Base-by-base conservation (phyloP, 2,329 filamentous ascomycete genomes). In the Cladosporium sp. region DNA sequence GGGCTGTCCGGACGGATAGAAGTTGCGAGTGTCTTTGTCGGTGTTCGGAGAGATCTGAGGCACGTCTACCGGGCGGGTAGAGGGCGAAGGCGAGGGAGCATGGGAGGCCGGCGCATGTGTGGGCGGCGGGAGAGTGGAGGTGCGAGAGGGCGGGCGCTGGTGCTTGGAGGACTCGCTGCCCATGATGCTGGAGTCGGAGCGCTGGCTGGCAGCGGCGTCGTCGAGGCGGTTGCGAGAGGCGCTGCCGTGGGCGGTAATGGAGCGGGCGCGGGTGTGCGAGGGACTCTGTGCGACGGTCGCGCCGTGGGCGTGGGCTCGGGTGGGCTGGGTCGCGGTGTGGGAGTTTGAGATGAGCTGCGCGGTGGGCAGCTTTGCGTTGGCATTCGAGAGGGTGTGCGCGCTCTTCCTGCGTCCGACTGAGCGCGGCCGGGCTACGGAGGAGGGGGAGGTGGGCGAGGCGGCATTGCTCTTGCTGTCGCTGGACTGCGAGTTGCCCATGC, bases 221-320 rank as follows among this genome's bases (percentile, higher is more conserved):
- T 65, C 57, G n/a, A 37, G 56, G 8, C 37, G 53, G 16, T 50
- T 35, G 23, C 50, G 57, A 33, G 57, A 26, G n/a, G 55, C 55
- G 65, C 60, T 26, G 67, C 35, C 26, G 56, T 53, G 40, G 60
- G 66, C 18, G 78, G 72, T 75, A 40, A 69, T 71, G 50, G 73
- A 75, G 33, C 72, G 71, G n/a, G 70, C 70, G 60, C 73, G 72
- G 29, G 72, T 68, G 66, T 73, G 71, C 26, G 67, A 67, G 49
- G 67, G 46, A 61, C 68, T 62, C 21, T 61, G 57, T 53, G 65
- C 62, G 62, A 68, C 63, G 65, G 62, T 66, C 58, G 66, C 69
- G 50, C 50, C 50, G 35, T 59, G 62, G 21, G 72, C 70, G 50
- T 72, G 53, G 49, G 67, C 65, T 56, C 37, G 67, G 53, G 66